These are phyloP conservation scores for Exserohilum turcica DNA, from an alignment of 2,329 filamentous ascomycete species.

Conservation along the genomic window DNA sequence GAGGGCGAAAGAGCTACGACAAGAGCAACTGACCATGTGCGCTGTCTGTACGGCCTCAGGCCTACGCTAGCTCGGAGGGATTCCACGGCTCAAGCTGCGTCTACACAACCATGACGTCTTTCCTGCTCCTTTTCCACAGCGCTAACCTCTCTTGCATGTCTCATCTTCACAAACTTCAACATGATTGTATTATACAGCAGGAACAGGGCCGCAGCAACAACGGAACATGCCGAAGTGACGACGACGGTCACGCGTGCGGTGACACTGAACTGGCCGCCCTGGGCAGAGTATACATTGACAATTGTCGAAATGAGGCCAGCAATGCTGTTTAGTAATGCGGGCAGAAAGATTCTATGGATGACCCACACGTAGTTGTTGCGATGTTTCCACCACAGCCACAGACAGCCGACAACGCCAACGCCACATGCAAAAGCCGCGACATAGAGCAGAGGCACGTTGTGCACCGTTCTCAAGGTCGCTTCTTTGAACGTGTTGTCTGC, in stretches of 20 bases:
- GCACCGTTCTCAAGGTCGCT: constrained; percentile 38
- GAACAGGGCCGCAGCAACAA: constrained; percentile 2
- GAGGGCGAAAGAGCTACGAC: background rate
- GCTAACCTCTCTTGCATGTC: constrained; percentile 39
- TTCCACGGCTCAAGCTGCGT: background rate
- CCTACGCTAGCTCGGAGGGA: background rate
- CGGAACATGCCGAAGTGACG: constrained; percentile 27
- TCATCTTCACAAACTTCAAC: constrained; percentile 39
- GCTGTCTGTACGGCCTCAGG: background rate
- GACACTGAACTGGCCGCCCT: constrained; percentile 48
- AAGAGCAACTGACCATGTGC: background rate
- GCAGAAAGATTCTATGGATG: constrained; percentile 58
- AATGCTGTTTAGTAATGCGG: constrained; percentile 51
- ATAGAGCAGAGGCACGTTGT: constrained; percentile 52
- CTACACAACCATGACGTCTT: constrained; percentile 4
- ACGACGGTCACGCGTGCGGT: constrained; percentile 51
- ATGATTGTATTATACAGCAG: constrained; percentile 46
- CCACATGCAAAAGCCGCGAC: constrained; percentile 53
- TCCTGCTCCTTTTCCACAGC: constrained; percentile 18
- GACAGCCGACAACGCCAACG: constrained; percentile 50
- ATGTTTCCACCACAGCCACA: constrained; percentile 53
- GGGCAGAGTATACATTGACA: constrained; percentile 57
- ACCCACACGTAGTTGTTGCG: constrained; percentile 61
- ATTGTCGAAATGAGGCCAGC: constrained; percentile 59
- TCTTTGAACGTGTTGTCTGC: constrained; percentile 21